Conservation (phyloP, 352 stramenopile species). For the Thraustotheca clavata region DNA sequence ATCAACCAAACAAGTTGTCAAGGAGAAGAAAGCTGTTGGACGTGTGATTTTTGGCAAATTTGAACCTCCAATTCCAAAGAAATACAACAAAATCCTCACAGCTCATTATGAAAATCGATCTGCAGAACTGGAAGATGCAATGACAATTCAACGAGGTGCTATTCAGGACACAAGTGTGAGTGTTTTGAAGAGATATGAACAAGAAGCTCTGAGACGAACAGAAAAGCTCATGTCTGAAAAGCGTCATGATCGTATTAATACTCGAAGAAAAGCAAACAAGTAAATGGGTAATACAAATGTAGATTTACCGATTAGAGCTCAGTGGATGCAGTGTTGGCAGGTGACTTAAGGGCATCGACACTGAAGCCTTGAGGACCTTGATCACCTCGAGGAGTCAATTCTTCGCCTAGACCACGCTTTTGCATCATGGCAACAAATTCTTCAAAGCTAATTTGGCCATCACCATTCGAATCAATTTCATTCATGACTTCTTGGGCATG, state of each 20-base stretch:
- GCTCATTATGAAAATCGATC: slow-evolving; percentile 65
- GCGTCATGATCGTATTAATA: slow-evolving; percentile 71
- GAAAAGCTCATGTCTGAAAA: slow-evolving; percentile 63
- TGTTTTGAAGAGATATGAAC: slow-evolving; percentile 40
- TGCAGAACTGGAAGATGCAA: slow-evolving; percentile 54
- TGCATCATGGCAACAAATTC: slow-evolving; percentile 91
- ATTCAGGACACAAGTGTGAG: slow-evolving; percentile 31
- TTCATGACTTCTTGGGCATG: slow-evolving; percentile 89
- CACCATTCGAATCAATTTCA: slow-evolving; percentile 85
- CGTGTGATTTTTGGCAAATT: slow-evolving; percentile 70
- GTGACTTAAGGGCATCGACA: slow-evolving; percentile 19
- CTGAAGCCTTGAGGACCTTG: background rate
- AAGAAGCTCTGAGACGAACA: slow-evolving; percentile 50
- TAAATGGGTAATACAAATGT: background rate
- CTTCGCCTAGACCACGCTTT: slow-evolving; percentile 71
- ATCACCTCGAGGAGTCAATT: slow-evolving; percentile 38
- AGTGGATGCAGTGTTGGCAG: slow-evolving; percentile 51
- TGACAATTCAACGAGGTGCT: slow-evolving; percentile 46
- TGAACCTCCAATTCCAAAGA: slow-evolving; percentile 42
- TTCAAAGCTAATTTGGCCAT: slow-evolving; percentile 89
- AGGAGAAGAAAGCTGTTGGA: slow-evolving; percentile 26
- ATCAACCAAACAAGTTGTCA: background rate
- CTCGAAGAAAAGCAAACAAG: slow-evolving; percentile 40
- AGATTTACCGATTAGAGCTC: slow-evolving; percentile 43
- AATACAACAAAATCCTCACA: slow-evolving; percentile 69